Base-by-base conservation (phyloP, 805 yeast species). In the Zygoascus biomembranicola region DNA sequence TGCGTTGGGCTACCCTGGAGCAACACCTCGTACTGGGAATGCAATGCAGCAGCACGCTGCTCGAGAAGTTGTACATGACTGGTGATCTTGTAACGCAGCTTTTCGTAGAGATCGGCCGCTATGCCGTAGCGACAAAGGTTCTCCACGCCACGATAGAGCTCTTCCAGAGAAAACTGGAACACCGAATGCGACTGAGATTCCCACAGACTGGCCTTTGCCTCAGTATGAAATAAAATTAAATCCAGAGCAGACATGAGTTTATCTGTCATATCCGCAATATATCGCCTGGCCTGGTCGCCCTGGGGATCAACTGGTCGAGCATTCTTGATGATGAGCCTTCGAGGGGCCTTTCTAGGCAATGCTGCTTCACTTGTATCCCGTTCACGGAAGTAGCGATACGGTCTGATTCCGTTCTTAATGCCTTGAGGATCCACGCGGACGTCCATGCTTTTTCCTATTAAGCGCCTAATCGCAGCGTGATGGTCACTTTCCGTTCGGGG, bases 91-190 rank as follows among this genome's bases (percentile, higher is more conserved):
- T 18, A 42, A 23, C 51, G 62, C 47, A 32, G 54, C 54, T 26
- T 43, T 31, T 55, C 55, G 63, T 65, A 61, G 9, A 66, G 52
- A 23, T 52, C 55, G 28, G 52, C 46, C 10, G 61, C 57, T 47
- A 55, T 59, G 48, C 58, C 66, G 31, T 56, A 59, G 9, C 68
- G 58, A 52, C 66, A 63, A 9, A 66, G 57, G 49, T 60, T 59
- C 56, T 65, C 70, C 13, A 63, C 68, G 11, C 65, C 61, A 11
- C 66, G 58, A 48, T 66, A 66, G 11, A 66, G 61, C 32, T 58
- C 65, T 42, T 66, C 69, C 28, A 61, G 58, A 6, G 69, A 64
- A 16, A 51, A 47, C 19, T 9, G 39, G 11, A 16, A 8, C 3
- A 18, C 16, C 13, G 20, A 42, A 18, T 18, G 19, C 16, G 44